phyloP scores from a whole-genome alignment of 169 alveolate genomes.

The Plasmodium cynomolgi region DNA sequence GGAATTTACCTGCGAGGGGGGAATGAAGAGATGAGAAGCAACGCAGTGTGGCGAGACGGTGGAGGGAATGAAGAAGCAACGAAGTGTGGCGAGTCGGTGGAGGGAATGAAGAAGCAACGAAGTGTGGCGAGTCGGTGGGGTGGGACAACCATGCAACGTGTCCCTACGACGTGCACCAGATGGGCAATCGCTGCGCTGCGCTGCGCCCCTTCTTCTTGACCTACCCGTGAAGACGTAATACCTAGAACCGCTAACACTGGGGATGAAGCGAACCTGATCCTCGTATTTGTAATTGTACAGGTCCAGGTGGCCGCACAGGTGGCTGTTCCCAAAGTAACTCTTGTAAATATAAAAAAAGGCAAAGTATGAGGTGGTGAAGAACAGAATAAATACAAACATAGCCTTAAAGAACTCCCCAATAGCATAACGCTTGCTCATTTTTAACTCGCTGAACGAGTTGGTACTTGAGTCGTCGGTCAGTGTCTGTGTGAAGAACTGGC shows the following conservation, averaged over 20 bases:
- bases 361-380: constrained; percentile 31
- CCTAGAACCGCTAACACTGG: constrained; percentile 26
- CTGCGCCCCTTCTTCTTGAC: no score
- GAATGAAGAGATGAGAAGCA: neutral
- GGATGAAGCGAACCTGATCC: constrained; percentile 9
- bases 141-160: neutral
- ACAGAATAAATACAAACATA: neutral
- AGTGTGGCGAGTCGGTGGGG: neutral
- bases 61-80: neutral
- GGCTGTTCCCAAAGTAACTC: neutral
- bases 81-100: neutral
- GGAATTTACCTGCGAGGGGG: constrained; percentile 34
- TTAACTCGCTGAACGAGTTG: constrained; percentile 15
- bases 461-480: constrained; percentile 49
- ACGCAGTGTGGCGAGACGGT: neutral
- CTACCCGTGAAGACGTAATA: constrained; percentile 47
- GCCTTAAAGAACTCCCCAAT: constrained; percentile 35
- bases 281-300: constrained; percentile 58
- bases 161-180: no score
- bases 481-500: constrained; percentile 71
- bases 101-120: neutral
- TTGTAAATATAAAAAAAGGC: constrained; percentile 36
- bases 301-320: constrained; percentile 35
- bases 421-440: constrained; percentile 34
- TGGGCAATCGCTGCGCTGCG: no score